Evolutionary conservation across 1,284 basidiomycete species (phyloP), one percentile per base, ranked within the genome.

Genomic region (Irpex lacteus): DNA sequence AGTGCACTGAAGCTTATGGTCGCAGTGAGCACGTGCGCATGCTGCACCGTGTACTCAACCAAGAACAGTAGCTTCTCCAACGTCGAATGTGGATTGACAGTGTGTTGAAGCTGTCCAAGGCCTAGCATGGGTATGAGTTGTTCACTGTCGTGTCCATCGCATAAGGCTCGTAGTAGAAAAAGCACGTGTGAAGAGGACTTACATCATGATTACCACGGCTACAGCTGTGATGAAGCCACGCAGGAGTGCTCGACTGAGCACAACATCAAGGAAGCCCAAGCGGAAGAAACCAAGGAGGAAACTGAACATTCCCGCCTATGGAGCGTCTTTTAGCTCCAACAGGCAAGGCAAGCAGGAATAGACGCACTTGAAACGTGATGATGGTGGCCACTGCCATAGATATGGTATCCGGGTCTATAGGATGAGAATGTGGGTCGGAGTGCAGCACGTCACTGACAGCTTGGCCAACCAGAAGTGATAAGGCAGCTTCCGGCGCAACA

Each of bases 231-330:
- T 87, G 75, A 98, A 98, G 5, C 96, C 96, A 47, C 94, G 85
- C 47, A 98, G 82, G 5, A 94, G 78, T 4, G 96, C 94, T 63
- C 94, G 87, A 67, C 91, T 94, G n/a, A 98, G 84, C 2, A 98
- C 91, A 15, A 98, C 96, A 74, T 98, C 96, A 60, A 98, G 87
- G 77, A 98, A 98, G 1, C 96, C 96, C 0, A 98, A 82, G 18
- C 95, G 85, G 71, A 97, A 89, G 66, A 98, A 85, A 5, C 96
- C 96, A 38, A 98, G 83, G 8, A 92, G 74, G 69, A 94, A 94
- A 1, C 94, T 91, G 69, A 98, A 91, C 34, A 96, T 70, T n/a
- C 95, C 95, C 64, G 89, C 90, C 89, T 95, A 63, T 8, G 58
- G 5, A 32, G 18, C 5, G 5, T 15, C 13, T 9, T 56, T 11